A percentile compares a stretch with the other conserved stretches of the same genome.
Evolutionary conservation across 1,284 basidiomycete genomes (phyloP).

Genomic region (Trichosporon faecale): DNA sequence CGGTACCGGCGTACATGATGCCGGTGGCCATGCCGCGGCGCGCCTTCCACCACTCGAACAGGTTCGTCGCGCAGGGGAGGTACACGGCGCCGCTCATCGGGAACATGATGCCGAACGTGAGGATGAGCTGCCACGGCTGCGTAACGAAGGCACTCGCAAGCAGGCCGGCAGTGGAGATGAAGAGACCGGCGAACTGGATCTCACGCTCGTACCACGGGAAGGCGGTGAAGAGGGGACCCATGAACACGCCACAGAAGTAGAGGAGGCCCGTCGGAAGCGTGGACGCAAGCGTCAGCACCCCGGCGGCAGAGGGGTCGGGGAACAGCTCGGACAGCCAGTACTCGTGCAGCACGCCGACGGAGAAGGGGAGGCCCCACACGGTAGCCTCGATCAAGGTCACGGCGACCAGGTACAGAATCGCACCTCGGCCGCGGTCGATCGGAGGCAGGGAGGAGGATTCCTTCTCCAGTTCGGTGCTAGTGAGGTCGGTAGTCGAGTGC

Average conservation of each 20-base stretch:
- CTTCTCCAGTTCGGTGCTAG: not conserved
- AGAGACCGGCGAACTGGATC: constrained; percentile 18
- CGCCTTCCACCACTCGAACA: constrained; percentile 50
- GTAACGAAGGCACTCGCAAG: constrained; percentile 30
- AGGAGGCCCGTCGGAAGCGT: constrained; percentile 48
- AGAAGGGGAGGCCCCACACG: constrained; percentile 50
- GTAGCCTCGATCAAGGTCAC: constrained; percentile 43
- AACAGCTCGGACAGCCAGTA: constrained; percentile 49
- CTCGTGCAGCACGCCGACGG: constrained; percentile 42
- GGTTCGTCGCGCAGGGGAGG: constrained; percentile 45
- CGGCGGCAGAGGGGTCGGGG: constrained; percentile 25
- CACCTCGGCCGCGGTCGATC: constrained; percentile 41
- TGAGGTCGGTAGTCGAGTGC: not conserved
- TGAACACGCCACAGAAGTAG: constrained; percentile 42
- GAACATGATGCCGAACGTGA: constrained; percentile 48
- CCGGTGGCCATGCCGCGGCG: constrained; percentile 46
- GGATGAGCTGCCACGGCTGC: constrained; percentile 46
- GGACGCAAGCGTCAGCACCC: constrained; percentile 38
- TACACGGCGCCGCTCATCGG: constrained; percentile 32
- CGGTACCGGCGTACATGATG: constrained; percentile 49
- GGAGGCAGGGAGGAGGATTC: constrained; percentile 31
- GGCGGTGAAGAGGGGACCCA: constrained; percentile 33
- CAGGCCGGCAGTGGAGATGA: constrained; percentile 15
- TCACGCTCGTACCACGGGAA: constrained; percentile 23
- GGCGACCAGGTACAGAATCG: constrained; percentile 45